Conservation (phyloP, 176 grass and related monocot species). For the Bonia amplexicaulis region DNA sequence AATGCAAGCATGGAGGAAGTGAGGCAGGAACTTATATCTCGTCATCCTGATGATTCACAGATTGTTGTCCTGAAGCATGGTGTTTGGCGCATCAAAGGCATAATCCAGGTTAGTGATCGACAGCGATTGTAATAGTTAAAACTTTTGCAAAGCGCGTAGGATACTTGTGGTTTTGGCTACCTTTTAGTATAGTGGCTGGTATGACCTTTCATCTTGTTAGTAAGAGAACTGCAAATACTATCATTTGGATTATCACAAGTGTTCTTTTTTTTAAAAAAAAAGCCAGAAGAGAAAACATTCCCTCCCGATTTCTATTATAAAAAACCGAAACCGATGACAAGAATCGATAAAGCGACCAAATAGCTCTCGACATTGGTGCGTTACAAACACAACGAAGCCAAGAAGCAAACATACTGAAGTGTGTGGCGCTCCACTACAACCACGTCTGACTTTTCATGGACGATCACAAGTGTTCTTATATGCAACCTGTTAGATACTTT, state of each 20-base stretch:
- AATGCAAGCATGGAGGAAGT: constrained; percentile 73
- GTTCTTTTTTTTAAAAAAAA: too few species aligned
- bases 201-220: neutral
- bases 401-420: too few species aligned
- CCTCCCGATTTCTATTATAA: too few species aligned
- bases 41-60: constrained; percentile 73
- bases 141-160: neutral
- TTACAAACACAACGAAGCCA: too few species aligned
- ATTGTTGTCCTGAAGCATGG: constrained; percentile 83
- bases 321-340: too few species aligned
- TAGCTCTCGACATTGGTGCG: too few species aligned
- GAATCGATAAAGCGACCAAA: too few species aligned
- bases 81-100: constrained; percentile 85
- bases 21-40: constrained; percentile 69
- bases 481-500: neutral
- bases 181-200: neutral
- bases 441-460: too few species aligned
- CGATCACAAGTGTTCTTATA: neutral
- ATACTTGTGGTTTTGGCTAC: neutral
- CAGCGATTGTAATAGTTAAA: neutral
- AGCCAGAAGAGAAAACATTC: too few species aligned
- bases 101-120: constrained; percentile 60
- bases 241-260: neutral
- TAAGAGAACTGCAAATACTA: neutral
- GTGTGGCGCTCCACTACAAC: too few species aligned